A percentile compares a stretch with the other conserved stretches of the same genome.
phyloP scores from a whole-genome alignment of 345 rosid species.

The Gossypium australe region DNA sequence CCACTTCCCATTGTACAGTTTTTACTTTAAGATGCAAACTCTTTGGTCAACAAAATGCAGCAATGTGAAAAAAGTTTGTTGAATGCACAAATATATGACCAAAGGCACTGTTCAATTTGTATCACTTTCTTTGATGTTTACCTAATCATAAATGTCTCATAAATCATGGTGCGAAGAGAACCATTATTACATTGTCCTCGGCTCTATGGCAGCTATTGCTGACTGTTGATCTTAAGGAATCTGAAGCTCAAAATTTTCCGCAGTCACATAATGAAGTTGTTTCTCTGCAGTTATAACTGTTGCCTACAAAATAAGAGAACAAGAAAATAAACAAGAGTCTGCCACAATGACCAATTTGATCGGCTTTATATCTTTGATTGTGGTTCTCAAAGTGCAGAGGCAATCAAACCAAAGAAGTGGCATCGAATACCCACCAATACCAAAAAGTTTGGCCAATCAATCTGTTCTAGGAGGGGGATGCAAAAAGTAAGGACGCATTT shows the following conservation, averaged over 20 bases:
- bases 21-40: neutral
- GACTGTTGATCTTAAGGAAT: neutral
- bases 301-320: neutral
- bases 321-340: neutral
- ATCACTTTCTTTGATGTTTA: neutral
- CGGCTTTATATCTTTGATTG: neutral
- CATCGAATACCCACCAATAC: neutral
- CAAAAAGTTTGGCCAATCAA: neutral
- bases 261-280: neutral
- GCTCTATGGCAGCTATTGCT: neutral
- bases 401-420: neutral
- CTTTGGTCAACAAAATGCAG: neutral
- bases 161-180: neutral
- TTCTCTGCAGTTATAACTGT: neutral
- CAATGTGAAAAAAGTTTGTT: neutral
- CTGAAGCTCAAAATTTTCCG: conserved; percentile 1
- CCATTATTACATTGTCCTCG: neutral
- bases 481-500: conserved; percentile 70
- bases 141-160: neutral
- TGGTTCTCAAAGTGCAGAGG: neutral
- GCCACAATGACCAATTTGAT: neutral
- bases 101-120: neutral
- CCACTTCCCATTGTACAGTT: neutral
- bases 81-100: neutral
- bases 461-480: conserved; percentile 24